phyloP scores from a whole-genome alignment of 2,329 filamentous ascomycete genomes.

The Mycocentrospora acerina region DNA sequence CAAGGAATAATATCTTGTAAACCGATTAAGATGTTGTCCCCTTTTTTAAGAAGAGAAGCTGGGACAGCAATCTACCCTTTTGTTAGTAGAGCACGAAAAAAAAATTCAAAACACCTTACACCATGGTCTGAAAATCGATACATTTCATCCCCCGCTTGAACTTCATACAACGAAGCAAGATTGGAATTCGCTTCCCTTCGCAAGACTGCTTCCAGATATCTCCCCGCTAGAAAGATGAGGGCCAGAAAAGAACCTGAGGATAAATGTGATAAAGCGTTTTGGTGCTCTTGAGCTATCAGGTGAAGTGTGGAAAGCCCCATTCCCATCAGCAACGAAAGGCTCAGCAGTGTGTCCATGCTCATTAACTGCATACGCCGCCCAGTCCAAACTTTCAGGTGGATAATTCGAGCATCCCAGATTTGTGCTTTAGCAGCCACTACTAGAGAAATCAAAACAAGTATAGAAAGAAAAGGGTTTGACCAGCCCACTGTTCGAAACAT shows the following conservation, averaged over 20 bases:
- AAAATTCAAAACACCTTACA: too few species aligned
- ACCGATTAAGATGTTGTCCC: slow-evolving; percentile 9
- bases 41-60: slow-evolving; percentile 4
- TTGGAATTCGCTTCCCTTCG: slow-evolving; percentile 4
- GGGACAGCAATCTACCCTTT: too few species aligned
- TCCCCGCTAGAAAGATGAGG: slow-evolving; percentile 5
- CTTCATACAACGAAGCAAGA: slow-evolving; percentile 6
- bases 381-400: slow-evolving; percentile 4
- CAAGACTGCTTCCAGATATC: slow-evolving; percentile 6
- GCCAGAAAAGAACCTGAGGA: slow-evolving; percentile 4
- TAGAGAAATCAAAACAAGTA: neutral
- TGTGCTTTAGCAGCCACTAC: slow-evolving; percentile 1
- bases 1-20: slow-evolving; percentile 6
- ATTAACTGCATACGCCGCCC: neutral
- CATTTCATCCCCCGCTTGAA: slow-evolving; percentile 4
- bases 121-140: neutral
- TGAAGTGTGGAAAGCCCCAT: neutral
- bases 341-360: slow-evolving; percentile 4
- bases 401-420: slow-evolving; percentile 2
- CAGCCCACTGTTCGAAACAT: neutral
- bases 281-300: neutral
- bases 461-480: neutral
- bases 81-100: too few species aligned
- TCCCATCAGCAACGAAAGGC: slow-evolving; percentile 2
- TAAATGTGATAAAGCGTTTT: neutral